These are phyloP conservation scores for Pseudozyma hubeiensis DNA, from an alignment of 1,284 basidiomycete genomes.

Conservation along the genomic window DNA sequence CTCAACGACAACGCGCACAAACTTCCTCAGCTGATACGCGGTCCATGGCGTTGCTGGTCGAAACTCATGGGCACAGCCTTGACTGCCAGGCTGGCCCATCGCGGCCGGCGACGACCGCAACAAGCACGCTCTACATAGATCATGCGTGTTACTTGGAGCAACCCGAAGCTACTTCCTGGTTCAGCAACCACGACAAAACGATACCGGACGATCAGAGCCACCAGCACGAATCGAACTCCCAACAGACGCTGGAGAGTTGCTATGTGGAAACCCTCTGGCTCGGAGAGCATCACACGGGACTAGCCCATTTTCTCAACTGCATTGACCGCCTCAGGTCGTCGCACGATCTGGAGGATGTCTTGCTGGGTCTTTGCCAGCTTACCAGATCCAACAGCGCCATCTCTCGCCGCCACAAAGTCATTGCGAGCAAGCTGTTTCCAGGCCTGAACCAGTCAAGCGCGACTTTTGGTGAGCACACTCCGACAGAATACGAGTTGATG, in stretches of 20 bases:
- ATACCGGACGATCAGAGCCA: not conserved
- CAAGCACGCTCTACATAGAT: constrained; percentile 1
- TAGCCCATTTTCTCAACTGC: constrained; percentile 33
- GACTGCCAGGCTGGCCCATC: constrained; percentile 16
- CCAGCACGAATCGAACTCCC: not conserved
- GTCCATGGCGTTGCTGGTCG: constrained; percentile 11
- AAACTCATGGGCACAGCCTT: not conserved
- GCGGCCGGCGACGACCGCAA: not conserved
- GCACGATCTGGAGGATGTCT: constrained; percentile 17
- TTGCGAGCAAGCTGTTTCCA: constrained; percentile 2
- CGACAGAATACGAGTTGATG: constrained; percentile 17
- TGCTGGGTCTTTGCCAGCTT: constrained; percentile 30
- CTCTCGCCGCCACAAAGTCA: constrained; percentile 14
- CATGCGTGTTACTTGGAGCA: constrained; percentile 33
- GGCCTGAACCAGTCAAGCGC: not conserved
- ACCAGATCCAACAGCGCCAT: constrained; percentile 30
- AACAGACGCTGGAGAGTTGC: constrained; percentile 5
- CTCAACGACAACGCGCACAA: constrained; percentile 1
- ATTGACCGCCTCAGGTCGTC: constrained; percentile 24
- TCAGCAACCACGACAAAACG: constrained; percentile 9
- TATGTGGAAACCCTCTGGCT: constrained; percentile 46
- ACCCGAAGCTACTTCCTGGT: constrained; percentile 21
- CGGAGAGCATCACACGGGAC: constrained; percentile 43
- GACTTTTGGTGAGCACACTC: not conserved
- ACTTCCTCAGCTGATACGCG: not conserved